A percentile compares a stretch with the other conserved stretches of the same genome.
phyloP scores from a whole-genome alignment of 768 basidiomycete species.

The Tremella fuciformis region DNA sequence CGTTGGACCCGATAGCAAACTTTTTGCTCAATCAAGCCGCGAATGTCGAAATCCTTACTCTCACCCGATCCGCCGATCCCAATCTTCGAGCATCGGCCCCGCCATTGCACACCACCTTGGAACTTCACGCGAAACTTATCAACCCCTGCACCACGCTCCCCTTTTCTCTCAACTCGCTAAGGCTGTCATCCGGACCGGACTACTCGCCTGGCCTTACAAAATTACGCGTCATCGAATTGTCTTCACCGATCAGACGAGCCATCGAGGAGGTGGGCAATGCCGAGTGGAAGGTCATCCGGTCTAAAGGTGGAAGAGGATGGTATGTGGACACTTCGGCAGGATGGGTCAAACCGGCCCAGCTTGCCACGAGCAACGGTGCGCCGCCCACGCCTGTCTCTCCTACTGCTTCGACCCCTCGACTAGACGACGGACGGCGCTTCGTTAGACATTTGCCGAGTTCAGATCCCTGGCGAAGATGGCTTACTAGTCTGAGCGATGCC shows the following conservation, averaged over 20 bases:
- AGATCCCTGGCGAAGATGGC: slow-evolving; percentile 66
- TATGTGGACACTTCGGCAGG: slow-evolving; percentile 84
- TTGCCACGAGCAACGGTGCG: neutral
- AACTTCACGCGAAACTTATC: slow-evolving; percentile 73
- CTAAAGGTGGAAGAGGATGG: slow-evolving; percentile 93
- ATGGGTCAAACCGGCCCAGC: slow-evolving; percentile 58
- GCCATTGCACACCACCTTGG: slow-evolving; percentile 67
- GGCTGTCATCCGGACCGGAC: slow-evolving; percentile 34
- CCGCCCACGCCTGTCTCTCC: neutral
- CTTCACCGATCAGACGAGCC: slow-evolving; percentile 65
- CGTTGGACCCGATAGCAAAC: slow-evolving; percentile 62
- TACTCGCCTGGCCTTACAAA: slow-evolving; percentile 60
- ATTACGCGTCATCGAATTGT: slow-evolving; percentile 82
- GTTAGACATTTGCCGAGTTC: slow-evolving; percentile 54
- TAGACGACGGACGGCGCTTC: slow-evolving; percentile 21
- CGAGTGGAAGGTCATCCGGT: slow-evolving; percentile 82
- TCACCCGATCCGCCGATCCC: slow-evolving; percentile 68
- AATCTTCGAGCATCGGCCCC: slow-evolving; percentile 54
- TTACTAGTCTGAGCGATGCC: slow-evolving; percentile 70
- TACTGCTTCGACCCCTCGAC: slow-evolving; percentile 26
- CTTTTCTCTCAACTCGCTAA: slow-evolving; percentile 62
- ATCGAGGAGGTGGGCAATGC: slow-evolving; percentile 62
- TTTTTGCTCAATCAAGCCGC: slow-evolving; percentile 69
- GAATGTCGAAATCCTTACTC: slow-evolving; percentile 80
- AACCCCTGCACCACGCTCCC: slow-evolving; percentile 76